Evolutionary conservation across 345 rosid species (phyloP).

Genomic region (Eucalyptus marginata): DNA sequence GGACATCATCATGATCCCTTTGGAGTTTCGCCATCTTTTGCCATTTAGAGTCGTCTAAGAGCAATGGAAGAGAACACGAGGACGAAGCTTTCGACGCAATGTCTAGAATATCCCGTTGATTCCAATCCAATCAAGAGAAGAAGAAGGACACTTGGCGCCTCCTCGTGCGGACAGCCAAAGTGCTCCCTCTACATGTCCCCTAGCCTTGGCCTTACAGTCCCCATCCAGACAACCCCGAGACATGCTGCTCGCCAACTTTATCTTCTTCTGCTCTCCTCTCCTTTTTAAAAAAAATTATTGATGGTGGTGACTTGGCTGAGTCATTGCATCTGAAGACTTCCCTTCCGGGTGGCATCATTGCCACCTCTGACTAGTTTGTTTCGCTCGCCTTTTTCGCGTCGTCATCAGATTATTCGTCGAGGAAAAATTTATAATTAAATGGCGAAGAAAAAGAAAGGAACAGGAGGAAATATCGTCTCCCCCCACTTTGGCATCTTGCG

Average conservation of each 20-base stretch:
- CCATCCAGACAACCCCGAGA: neutral
- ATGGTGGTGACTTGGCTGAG: neutral
- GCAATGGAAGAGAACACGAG: neutral
- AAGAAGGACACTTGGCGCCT: neutral
- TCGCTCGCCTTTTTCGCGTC: neutral
- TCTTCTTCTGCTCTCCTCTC: neutral
- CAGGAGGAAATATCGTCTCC: neutral
- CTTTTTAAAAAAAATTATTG: neutral
- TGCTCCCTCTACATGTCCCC: neutral
- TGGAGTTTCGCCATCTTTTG: neutral
- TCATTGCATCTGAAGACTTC: neutral
- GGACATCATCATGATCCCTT: neutral
- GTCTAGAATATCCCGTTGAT: neutral
- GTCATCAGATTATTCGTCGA: neutral
- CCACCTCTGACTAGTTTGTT: neutral
- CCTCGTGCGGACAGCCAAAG: neutral
- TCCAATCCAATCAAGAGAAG: neutral
- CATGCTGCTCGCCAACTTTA: neutral
- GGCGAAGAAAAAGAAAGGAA: neutral
- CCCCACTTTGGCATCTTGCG: neutral
- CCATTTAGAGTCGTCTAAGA: neutral
- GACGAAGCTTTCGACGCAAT: neutral
- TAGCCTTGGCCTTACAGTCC: neutral
- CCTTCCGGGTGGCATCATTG: neutral
- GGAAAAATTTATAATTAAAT: neutral